A percentile compares a stretch with the other conserved stretches of the same genome.
Evolutionary conservation across 2,329 filamentous ascomycete genomes (phyloP).

Genomic region (Sclerotinia sclerotiorum): DNA sequence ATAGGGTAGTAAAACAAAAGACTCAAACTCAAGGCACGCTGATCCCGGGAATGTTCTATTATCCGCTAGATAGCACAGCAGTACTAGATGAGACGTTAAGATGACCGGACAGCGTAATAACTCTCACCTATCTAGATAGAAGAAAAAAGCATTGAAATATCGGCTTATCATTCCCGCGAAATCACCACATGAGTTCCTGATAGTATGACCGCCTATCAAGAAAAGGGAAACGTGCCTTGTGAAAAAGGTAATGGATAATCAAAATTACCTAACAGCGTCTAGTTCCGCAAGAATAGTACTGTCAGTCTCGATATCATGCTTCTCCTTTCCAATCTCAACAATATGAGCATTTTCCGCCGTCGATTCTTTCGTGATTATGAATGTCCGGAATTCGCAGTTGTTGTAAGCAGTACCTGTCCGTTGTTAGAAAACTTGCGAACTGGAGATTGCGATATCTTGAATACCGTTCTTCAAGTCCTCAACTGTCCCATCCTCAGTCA

Average conservation of each 20-base stretch:
- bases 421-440: background rate
- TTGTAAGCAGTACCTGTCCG: background rate
- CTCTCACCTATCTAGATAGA: background rate
- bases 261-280: background rate
- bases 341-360: background rate
- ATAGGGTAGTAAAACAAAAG: too few species aligned
- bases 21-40: too few species aligned
- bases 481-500: background rate
- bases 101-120: too few species aligned
- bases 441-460: background rate
- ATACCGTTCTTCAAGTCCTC: background rate
- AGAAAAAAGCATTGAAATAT: background rate
- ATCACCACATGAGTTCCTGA: background rate
- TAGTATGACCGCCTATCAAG: background rate
- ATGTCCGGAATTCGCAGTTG: background rate
- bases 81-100: too few species aligned
- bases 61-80: too few species aligned
- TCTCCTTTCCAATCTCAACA: background rate
- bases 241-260: background rate
- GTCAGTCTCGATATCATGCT: background rate
- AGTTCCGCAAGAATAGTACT: background rate
- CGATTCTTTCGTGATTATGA: background rate
- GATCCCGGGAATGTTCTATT: too few species aligned
- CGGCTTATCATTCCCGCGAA: background rate
- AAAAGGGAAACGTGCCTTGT: background rate